These are phyloP conservation scores for Inonotus hispidus DNA, from an alignment of 1,284 basidiomycete genomes.

Conservation along the genomic window DNA sequence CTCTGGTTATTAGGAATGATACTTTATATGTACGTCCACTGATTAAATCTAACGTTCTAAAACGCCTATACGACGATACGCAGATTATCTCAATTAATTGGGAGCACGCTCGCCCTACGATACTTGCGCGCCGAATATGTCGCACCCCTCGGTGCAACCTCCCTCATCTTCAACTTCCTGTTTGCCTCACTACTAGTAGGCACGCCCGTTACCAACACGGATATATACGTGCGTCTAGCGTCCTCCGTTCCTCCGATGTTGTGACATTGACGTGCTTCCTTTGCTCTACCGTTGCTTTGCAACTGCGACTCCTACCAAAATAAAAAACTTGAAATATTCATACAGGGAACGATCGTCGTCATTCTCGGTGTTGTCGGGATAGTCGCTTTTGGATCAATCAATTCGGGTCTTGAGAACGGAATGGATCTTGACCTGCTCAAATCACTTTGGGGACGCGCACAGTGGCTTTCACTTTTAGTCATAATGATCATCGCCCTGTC, in stretches of 20 bases:
- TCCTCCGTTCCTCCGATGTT: not conserved
- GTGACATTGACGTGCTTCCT: not conserved
- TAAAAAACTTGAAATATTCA: too few species aligned
- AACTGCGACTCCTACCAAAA: not conserved
- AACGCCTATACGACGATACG: constrained; percentile 15
- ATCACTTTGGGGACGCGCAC: constrained; percentile 72
- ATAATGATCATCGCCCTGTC: constrained; percentile 67
- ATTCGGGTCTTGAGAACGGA: constrained; percentile 63
- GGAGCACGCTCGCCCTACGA: constrained; percentile 78
- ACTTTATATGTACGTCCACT: constrained; percentile 60
- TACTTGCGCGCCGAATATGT: constrained; percentile 91
- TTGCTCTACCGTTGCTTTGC: not conserved
- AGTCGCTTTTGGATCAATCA: constrained; percentile 81
- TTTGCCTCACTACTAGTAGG: constrained; percentile 81
- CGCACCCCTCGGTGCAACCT: constrained; percentile 77
- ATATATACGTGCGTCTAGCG: constrained; percentile 59
- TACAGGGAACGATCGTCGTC: constrained; percentile 74
- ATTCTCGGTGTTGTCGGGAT: constrained; percentile 81
- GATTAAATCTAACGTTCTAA: not conserved
- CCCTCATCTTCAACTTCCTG: constrained; percentile 84
- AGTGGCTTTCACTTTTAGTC: constrained; percentile 89
- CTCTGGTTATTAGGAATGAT: constrained; percentile 81
- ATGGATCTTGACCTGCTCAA: constrained; percentile 72
- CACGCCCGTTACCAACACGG: constrained; percentile 72
- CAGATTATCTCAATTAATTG: constrained; percentile 79